Evolutionary conservation across 2,329 filamentous ascomycete genomes (phyloP).

Genomic region (Ophiostoma angusticollis): DNA sequence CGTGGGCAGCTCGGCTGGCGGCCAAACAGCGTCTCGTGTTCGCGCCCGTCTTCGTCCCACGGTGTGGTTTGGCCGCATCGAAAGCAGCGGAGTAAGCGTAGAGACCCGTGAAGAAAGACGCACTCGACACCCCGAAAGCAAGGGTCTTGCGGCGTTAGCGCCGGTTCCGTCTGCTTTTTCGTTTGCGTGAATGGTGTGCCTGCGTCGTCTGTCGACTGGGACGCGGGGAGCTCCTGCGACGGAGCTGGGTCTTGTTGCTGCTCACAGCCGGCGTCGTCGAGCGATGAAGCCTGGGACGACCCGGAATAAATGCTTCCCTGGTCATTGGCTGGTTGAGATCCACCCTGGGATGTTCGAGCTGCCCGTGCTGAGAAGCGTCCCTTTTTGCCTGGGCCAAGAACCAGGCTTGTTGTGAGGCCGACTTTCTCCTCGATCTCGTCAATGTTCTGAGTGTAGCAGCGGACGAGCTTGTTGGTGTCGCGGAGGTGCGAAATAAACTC

Average conservation of each 20-base stretch:
- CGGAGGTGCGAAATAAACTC: conserved; percentile 55
- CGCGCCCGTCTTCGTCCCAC: conserved; percentile 46
- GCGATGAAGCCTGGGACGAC: too few relatives aligned
- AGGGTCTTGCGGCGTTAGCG: too few relatives aligned
- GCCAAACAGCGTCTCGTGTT: conserved; percentile 46
- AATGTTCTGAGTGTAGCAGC: conserved; percentile 67
- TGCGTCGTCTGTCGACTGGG: conserved; percentile 2
- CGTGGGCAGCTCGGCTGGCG: conserved; percentile 55
- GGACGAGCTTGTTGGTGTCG: conserved; percentile 53
- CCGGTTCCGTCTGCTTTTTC: conserved; percentile 8
- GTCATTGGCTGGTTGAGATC: too few relatives aligned
- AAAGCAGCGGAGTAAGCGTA: conserved; percentile 51
- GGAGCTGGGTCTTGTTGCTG: neutral
- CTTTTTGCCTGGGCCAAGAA: conserved; percentile 47
- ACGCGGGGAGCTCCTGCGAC: neutral
- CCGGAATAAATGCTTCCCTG: too few relatives aligned
- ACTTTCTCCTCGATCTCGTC: conserved; percentile 61
- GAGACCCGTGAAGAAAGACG: conserved; percentile 61
- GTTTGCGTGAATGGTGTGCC: neutral
- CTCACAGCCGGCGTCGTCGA: too few relatives aligned
- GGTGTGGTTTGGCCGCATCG: conserved; percentile 43
- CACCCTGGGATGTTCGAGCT: conserved; percentile 11
- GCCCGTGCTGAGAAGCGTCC: conserved; percentile 39
- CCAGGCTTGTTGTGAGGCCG: conserved; percentile 50
- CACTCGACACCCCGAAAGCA: conserved; percentile 42